These are phyloP conservation scores for Porogramme epimiltina DNA, from an alignment of 1,284 basidiomycete genomes.

Conservation along the genomic window DNA sequence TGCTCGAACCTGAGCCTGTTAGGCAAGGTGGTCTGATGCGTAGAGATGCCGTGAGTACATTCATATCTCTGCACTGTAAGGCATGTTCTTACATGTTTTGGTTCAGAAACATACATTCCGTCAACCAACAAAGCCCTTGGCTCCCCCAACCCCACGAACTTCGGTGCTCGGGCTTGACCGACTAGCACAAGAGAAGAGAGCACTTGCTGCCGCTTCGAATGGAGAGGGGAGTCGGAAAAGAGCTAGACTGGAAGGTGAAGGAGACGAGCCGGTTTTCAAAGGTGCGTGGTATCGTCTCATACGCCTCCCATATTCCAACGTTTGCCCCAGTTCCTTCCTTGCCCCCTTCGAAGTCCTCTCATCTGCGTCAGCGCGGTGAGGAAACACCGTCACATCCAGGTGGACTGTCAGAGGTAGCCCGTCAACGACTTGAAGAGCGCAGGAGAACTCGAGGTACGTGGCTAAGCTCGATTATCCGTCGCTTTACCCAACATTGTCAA, in stretches of 20 bases:
- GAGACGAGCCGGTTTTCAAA: conserved; percentile 76
- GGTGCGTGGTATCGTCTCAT: conserved; percentile 44
- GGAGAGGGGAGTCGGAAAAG: conserved; percentile 65
- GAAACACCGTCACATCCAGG: conserved; percentile 95
- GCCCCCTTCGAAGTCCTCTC: conserved; percentile 57
- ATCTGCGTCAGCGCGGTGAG: conserved; percentile 75
- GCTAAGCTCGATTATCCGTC: not conserved
- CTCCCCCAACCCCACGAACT: conserved; percentile 70
- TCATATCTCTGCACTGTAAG: not conserved
- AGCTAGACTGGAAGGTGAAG: conserved; percentile 58
- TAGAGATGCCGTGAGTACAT: conserved; percentile 59
- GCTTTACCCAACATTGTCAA: conserved; percentile 4
- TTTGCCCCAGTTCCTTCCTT: conserved; percentile 68
- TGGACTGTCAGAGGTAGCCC: conserved; percentile 78
- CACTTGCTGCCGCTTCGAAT: conserved; percentile 49
- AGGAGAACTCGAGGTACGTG: conserved; percentile 63
- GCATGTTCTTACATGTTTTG: not conserved
- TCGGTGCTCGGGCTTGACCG: conserved; percentile 87
- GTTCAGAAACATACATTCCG: conserved; percentile 76
- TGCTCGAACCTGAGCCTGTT: conserved; percentile 75
- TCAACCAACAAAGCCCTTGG: conserved; percentile 68
- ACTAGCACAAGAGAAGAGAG: conserved; percentile 85
- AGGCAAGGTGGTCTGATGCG: conserved; percentile 79
- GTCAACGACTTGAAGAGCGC: conserved; percentile 75
- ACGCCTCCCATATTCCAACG: not conserved